These are phyloP conservation scores for Acer campestre DNA, from an alignment of 345 rosid species.

Conservation along the genomic window DNA sequence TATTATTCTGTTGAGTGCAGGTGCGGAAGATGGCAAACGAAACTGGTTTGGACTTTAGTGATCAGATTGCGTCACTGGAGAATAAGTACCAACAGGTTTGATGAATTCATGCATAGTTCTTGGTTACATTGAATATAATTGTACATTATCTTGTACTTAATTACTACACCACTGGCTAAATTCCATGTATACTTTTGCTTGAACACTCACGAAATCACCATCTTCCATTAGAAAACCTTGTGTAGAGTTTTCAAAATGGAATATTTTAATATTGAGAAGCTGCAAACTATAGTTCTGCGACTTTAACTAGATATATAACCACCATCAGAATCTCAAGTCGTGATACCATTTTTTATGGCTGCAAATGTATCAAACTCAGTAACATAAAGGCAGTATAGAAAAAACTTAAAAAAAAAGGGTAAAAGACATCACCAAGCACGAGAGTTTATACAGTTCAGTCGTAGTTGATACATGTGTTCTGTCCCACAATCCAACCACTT, in stretches of 20 bases:
- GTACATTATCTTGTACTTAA: background rate
- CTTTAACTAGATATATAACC: background rate
- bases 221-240: no score
- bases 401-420: background rate
- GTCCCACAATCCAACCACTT: background rate
- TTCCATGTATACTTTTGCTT: no score
- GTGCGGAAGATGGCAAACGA: constrained; percentile 92
- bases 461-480: background rate
- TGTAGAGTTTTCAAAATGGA: background rate
- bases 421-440: background rate
- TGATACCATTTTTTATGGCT: no score
- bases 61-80: constrained; percentile 80
- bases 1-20: constrained; percentile 45
- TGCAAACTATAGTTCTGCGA: background rate
- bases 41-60: constrained; percentile 89
- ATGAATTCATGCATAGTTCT: background rate
- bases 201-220: no score
- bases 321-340: no score
- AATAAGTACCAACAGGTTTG: constrained; percentile 80
- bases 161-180: no score
- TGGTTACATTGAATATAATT: background rate
- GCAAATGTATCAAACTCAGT: no score
- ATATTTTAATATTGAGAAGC: background rate
- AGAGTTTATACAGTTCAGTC: background rate
- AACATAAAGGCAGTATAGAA: background rate